These are phyloP conservation scores for Cryptococcus depauperatus DNA, from an alignment of 1,284 basidiomycete genomes.

Conservation along the genomic window DNA sequence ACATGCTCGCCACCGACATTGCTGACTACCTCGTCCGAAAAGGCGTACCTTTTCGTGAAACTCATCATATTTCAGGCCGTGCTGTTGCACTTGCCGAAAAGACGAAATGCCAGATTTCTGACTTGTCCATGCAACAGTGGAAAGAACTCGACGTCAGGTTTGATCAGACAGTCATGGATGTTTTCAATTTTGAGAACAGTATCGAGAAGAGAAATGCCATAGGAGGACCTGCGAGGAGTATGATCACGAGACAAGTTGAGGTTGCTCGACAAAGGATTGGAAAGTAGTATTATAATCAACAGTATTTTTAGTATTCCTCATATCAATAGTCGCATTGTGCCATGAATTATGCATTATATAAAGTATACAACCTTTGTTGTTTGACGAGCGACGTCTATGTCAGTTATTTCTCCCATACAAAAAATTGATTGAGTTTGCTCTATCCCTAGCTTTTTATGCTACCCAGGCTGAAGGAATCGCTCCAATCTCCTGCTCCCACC, in stretches of 20 bases:
- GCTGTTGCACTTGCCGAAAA: slow-evolving; percentile 90
- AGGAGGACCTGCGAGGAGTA: slow-evolving; percentile 78
- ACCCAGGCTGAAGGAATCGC: slow-evolving; percentile 75
- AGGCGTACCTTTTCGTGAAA: slow-evolving; percentile 94
- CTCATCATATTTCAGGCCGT: slow-evolving; percentile 93
- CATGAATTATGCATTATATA: slow-evolving; percentile 2
- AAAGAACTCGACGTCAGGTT: slow-evolving; percentile 68
- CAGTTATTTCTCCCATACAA: background rate
- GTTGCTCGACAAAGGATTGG: slow-evolving; percentile 52
- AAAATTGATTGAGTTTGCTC: background rate
- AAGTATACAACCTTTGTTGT: background rate
- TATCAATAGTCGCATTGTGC: background rate
- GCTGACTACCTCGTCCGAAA: slow-evolving; percentile 97
- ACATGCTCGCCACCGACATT: slow-evolving; percentile 95
- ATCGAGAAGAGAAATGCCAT: slow-evolving; percentile 88
- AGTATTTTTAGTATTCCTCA: background rate
- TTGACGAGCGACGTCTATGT: background rate
- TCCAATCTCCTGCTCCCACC: slow-evolving; percentile 66
- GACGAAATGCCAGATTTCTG: slow-evolving; percentile 67
- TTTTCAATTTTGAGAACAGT: slow-evolving; percentile 87
- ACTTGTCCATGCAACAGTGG: slow-evolving; percentile 72
- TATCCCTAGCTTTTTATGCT: slow-evolving; percentile 4
- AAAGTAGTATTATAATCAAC: slow-evolving; percentile 4
- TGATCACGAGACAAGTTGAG: slow-evolving; percentile 75
- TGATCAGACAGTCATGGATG: slow-evolving; percentile 65